Evolutionary conservation across 164 flowering plant species (phyloP).

Genomic region (Vitis labrusca): DNA sequence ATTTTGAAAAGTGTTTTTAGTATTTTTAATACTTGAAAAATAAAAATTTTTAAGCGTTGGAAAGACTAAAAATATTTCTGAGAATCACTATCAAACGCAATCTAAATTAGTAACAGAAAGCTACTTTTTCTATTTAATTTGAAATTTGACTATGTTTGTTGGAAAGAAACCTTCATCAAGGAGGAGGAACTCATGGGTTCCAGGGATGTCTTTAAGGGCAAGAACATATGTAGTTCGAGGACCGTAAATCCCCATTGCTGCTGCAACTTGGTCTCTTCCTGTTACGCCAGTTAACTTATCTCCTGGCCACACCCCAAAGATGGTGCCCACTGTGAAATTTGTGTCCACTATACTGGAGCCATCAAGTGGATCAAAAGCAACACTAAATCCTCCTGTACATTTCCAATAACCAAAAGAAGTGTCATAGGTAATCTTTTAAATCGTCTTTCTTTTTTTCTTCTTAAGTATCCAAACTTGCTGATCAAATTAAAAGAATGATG

Average conservation of each 20-base stretch:
- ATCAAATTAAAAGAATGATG: not conserved
- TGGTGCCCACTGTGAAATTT: slow-evolving; percentile 96
- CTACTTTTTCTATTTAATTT: not conserved
- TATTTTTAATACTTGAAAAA: no score
- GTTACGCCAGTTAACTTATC: slow-evolving; percentile 85
- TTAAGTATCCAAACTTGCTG: no score
- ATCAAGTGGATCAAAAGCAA: slow-evolving; percentile 96
- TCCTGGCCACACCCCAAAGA: slow-evolving; percentile 99
- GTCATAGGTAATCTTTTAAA: not conserved
- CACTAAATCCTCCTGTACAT: slow-evolving; percentile 89
- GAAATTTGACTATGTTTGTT: not conserved
- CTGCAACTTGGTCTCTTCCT: slow-evolving; percentile 92
- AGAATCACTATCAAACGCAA: no score
- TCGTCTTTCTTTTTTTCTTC: not conserved
- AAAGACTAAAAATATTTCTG: no score
- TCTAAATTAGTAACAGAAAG: no score
- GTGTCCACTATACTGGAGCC: slow-evolving; percentile 99
- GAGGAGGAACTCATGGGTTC: slow-evolving; percentile 94
- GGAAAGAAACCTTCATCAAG: slow-evolving; percentile 80
- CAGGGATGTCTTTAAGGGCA: slow-evolving; percentile 84
- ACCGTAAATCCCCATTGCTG: slow-evolving; percentile 98
- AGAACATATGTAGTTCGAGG: slow-evolving; percentile 93
- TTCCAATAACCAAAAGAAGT: no score
- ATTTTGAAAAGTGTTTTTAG: no score
- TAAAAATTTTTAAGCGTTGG: no score